Base-by-base conservation (phyloP, 495 filamentous ascomycete species). In the Penicillium goetzii region DNA sequence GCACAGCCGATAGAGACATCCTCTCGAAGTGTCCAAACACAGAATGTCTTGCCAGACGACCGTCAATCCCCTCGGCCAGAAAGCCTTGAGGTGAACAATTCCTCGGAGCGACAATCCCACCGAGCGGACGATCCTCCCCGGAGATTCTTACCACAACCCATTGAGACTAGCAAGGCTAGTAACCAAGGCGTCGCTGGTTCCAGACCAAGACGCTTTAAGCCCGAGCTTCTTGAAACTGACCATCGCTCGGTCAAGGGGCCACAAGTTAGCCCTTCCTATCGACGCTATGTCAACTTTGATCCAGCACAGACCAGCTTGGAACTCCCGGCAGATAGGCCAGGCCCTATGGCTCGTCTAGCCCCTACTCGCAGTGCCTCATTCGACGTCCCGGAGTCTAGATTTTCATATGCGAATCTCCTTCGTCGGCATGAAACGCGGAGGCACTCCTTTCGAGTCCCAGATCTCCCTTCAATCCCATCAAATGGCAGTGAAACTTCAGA, bases 1-100 rank as follows among this genome's bases (percentile, higher is more conserved):
- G 86, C 88, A 2, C 84, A 92, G 66, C 82, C 89, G 6, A 83
- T 90, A 51, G 89, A 91, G 71, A 90, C 86, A n/a, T 81, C 84
- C 10, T 81, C 85, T 19, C 80, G 86, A 57, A 82, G 81, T 14
- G 83, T 83, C 65, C 80, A 81, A 62, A 80, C 76, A 14, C 81
- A 78, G 21, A 60, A 61, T 19, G 36, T 43, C 47, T n/a, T 8
- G 30, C n/a, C 25, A 33, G 50, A 53, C 15, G 50, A 53, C 14
- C 14, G 30, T 30, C 25, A 5, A 53, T 33, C 50, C 56, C 3
- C 2, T 9, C 30, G 51, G 43, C n/a, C 15, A 15, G 62, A 52
- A 66, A 23, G 57, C 21, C n/a, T 34, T 40, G 33, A 15, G 3
- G 28, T 30, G 26, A 25, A 40, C 50, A 26, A 61, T 40, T n/a